A percentile compares a stretch with the other conserved stretches of the same genome.
These are phyloP conservation scores for Stylosanthes scabra DNA, from an alignment of 331 rosid species.

Conservation along the genomic window DNA sequence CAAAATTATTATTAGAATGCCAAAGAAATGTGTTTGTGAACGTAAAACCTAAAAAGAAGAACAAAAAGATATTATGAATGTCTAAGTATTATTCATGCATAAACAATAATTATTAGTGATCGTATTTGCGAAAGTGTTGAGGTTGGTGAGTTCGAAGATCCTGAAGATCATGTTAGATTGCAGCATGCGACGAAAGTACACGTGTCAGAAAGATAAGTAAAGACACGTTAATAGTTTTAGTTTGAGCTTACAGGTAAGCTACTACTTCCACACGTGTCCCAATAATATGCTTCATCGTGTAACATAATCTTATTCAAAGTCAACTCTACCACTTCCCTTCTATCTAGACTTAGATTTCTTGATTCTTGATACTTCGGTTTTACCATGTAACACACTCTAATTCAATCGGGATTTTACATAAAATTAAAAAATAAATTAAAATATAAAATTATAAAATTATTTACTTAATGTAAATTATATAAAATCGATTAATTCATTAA, in stretches of 20 bases:
- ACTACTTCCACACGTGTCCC: slow-evolving; percentile 53
- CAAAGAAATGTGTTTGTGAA: not conserved
- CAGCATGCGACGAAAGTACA: not conserved
- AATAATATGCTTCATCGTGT: slow-evolving; percentile 41
- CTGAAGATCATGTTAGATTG: not conserved
- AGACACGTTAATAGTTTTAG: slow-evolving; percentile 40
- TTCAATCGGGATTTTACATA: no score
- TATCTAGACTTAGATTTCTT: slow-evolving; percentile 24
- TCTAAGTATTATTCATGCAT: no score
- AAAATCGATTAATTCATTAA: no score
- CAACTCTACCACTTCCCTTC: not conserved
- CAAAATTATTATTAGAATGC: not conserved
- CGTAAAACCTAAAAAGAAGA: no score
- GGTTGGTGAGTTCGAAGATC: slow-evolving; percentile 31
- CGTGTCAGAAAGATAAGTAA: slow-evolving; percentile 39
- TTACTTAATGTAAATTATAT: no score
- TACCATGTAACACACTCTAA: not conserved
- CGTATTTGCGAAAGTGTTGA: no score
- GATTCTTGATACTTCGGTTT: not conserved
- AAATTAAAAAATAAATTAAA: no score
- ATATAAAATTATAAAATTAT: no score
- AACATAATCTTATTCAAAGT: slow-evolving; percentile 8
- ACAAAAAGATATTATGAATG: no score
- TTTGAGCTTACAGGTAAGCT: slow-evolving; percentile 54
- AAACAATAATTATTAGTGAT: no score